phyloP scores from a whole-genome alignment of 2,329 filamentous ascomycete genomes.

The Epicoccum nigrum region DNA sequence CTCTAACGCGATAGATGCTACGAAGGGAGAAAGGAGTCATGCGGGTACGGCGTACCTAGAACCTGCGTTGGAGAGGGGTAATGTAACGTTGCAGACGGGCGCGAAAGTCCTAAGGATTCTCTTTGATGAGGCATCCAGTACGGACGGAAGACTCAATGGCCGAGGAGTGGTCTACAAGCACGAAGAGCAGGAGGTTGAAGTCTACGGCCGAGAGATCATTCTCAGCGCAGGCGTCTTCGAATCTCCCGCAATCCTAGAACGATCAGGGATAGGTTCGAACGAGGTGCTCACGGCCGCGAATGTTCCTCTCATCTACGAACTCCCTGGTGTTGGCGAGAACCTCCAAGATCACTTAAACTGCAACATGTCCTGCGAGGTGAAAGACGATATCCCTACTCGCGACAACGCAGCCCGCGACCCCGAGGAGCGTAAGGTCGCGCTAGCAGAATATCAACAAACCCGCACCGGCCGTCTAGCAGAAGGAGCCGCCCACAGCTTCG shows the following conservation, averaged over 20 bases:
- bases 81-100: conserved; percentile 21
- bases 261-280: conserved; percentile 63
- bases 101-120: conserved; percentile 22
- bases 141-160: conserved; percentile 21
- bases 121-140: conserved; percentile 14
- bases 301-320: conserved; percentile 60
- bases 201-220: conserved; percentile 20
- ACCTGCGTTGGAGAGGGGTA: conserved; percentile 23
- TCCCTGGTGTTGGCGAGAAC: conserved; percentile 67
- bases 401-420: conserved; percentile 18
- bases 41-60: conserved; percentile 27
- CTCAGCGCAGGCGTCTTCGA: conserved; percentile 56
- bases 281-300: conserved; percentile 56
- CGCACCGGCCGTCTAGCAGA: conserved; percentile 25
- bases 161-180: conserved; percentile 20
- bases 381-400: conserved; percentile 18
- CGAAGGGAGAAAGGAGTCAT: conserved; percentile 28
- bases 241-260: conserved; percentile 59
- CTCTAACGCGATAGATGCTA: conserved; percentile 25
- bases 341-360: conserved; percentile 61
- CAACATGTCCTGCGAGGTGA: conserved; percentile 20
- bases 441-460: conserved; percentile 20
- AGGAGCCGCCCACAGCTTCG: conserved; percentile 27
- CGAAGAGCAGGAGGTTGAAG: conserved; percentile 10
- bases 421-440: conserved; percentile 15